Base-by-base conservation (phyloP, 495 filamentous ascomycete species). In the Podospora pseudopauciseta region DNA sequence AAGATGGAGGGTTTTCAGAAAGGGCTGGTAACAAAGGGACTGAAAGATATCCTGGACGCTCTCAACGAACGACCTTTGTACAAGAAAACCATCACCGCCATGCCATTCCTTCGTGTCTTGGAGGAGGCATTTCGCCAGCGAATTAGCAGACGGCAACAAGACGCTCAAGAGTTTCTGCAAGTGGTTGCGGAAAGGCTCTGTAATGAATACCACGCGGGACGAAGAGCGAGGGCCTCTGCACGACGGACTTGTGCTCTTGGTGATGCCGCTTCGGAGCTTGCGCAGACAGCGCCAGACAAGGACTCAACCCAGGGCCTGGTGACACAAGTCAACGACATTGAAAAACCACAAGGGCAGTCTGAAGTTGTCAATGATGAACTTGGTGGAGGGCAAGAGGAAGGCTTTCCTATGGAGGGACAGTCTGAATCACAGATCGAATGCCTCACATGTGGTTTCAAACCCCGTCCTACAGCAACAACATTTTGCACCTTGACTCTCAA, bases 151-250 rank as follows among this genome's bases (percentile, higher is more conserved):
- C 89, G 92, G 67, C 96, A 99, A 76, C 96, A 99, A 78, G 95
- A 99, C 80, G 95, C 95, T n/a, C 95, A 99, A 74, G 95, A 99
- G 76, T 96, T 99, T 67, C 73, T 99, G 65, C 95, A 99, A 78
- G 87, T 98, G 60, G 89, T 99, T 20, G 89, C 92, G 4, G 96
- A 99, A 79, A 85, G 94, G 58, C 83, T 99, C 44, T 91, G 90
- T 58, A 94, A 98, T 72, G 95, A 99, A 78, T 94, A 97, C 72
- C 89, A 97, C 76, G 92, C 92, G 13, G 93, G 92, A 44, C 83
- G 84, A 49, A 84, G 89, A 71, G 93, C 91, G 15, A 82, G 93
- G 65, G 79, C 81, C 70, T 74, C 80, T 34, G 80, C 82, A 3
- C 75, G 63, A 39, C 72, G 69, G 26, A 76, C 71, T 57, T 66